Evolutionary conservation across 352 stramenopile genomes (phyloP).

Genomic region (Globisporangium cederbergense): DNA sequence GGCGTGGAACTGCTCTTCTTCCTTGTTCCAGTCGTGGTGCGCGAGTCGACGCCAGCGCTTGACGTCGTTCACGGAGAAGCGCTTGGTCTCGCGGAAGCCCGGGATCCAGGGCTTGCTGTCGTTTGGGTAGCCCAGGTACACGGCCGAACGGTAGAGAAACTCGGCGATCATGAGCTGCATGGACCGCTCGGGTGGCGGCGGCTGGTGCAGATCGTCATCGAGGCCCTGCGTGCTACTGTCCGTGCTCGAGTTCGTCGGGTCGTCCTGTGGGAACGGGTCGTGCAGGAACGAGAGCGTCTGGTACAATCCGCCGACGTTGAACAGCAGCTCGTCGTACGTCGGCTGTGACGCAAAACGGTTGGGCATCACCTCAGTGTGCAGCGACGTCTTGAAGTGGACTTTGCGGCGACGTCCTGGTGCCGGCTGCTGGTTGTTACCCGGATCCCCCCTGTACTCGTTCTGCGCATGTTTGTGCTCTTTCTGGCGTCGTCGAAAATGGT

Average conservation of each 20-base stretch:
- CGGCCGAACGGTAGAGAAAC: slow-evolving; percentile 69
- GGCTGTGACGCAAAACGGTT: slow-evolving; percentile 19
- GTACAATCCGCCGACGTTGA: slow-evolving; percentile 51
- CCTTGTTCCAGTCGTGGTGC: slow-evolving; percentile 60
- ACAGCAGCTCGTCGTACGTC: slow-evolving; percentile 63
- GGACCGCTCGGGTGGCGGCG: slow-evolving; percentile 45
- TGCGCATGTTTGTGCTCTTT: neutral
- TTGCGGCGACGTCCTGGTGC: slow-evolving; percentile 16
- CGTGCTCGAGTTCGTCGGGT: slow-evolving; percentile 17
- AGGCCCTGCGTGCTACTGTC: slow-evolving; percentile 24
- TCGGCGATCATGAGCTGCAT: slow-evolving; percentile 77
- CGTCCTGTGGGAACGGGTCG: slow-evolving; percentile 21
- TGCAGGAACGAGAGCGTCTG: slow-evolving; percentile 55
- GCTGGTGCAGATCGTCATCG: slow-evolving; percentile 18
- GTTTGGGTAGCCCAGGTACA: slow-evolving; percentile 54
- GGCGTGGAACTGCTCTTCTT: slow-evolving; percentile 38
- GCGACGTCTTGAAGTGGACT: slow-evolving; percentile 49
- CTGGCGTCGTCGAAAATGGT: slow-evolving; percentile 13
- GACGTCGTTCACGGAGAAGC: slow-evolving; percentile 72
- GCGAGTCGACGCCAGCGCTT: slow-evolving; percentile 71
- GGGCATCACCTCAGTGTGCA: slow-evolving; percentile 37
- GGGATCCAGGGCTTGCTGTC: slow-evolving; percentile 57
- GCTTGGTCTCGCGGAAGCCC: slow-evolving; percentile 61
- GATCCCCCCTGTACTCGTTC: neutral
- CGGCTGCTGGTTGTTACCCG: neutral